Conservation (phyloP, 768 basidiomycete genomes). For the Collybia mongolica region DNA sequence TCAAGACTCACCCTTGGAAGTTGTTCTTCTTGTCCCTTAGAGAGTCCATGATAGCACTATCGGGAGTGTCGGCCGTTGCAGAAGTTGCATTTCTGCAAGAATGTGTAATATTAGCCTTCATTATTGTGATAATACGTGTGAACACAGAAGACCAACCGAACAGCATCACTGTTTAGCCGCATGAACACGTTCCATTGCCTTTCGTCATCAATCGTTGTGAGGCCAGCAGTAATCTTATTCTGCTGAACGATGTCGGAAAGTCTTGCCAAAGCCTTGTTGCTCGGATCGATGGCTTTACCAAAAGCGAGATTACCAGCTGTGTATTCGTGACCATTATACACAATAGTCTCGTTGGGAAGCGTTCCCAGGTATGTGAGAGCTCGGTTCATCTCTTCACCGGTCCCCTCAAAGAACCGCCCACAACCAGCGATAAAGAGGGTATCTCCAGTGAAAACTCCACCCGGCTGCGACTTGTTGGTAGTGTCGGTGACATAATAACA, state of each 20-base stretch:
- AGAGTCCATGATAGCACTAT: conserved; percentile 66
- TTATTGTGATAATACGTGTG: neutral
- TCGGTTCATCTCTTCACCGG: conserved; percentile 73
- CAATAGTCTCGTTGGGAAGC: conserved; percentile 76
- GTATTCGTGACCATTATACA: conserved; percentile 94
- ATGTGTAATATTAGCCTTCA: neutral
- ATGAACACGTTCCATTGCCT: conserved; percentile 96
- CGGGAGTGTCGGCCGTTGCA: conserved; percentile 37
- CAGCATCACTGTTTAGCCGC: conserved; percentile 62
- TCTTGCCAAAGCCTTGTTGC: conserved; percentile 57
- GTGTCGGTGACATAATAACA: conserved; percentile 77
- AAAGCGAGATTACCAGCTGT: conserved; percentile 75
- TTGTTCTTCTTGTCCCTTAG: conserved; percentile 85
- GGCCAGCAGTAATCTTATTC: conserved; percentile 70
- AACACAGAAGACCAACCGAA: conserved; percentile 48
- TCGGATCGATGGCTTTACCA: conserved; percentile 56
- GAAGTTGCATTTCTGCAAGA: conserved; percentile 49
- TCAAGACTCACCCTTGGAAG: conserved; percentile 56
- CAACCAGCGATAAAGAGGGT: conserved; percentile 89
- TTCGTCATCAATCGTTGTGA: conserved; percentile 90
- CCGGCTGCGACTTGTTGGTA: conserved; percentile 47
- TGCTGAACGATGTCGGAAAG: conserved; percentile 56
- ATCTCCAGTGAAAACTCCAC: conserved; percentile 92
- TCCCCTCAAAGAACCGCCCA: conserved; percentile 94
- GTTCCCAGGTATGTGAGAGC: conserved; percentile 70